Base-by-base conservation (phyloP, 2,329 filamentous ascomycete genomes). In the Achaetomium macrosporum region DNA sequence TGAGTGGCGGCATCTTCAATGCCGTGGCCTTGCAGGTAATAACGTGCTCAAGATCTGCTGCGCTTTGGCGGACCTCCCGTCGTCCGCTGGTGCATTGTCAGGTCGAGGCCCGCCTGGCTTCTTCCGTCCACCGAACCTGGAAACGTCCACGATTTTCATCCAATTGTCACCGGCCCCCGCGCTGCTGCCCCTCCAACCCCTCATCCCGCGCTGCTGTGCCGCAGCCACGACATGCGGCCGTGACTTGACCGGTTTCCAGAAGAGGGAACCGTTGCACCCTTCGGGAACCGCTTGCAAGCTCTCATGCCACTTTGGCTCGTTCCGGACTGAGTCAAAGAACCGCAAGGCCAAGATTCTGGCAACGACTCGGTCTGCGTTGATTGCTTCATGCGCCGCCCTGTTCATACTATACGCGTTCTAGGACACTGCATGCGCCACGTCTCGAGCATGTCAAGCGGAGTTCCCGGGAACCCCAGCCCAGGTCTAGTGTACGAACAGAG, bases 121-220 rank as follows among this genome's bases (percentile, higher is more conserved):
- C 5, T 15, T 11, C 33, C 33, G 10, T 35, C 33, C 33, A 12
- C 33, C 13, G 11, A 35, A 12, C 11, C 10, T 35, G 11, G 33
- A 15, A 35, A 35, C 13, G 11, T 12, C 10, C 30, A 4, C 33
- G 33, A 35, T 5, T 30, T 31, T 15, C 12, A 31, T 20, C 8
- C 37, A 20, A 42, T 42, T 44, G 9, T 16, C 40, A 17, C 12
- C 47, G 31, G 30, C 42, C 35, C 35, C 35, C 36, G 42, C 49
- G 36, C 19, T 29, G 13, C 42, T 45, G 37, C 43, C 41, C 31
- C 33, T 53, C 49, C 44, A 19, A 39, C 40, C 42, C 48, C 40
- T 55, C 53, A 53, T 51, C 50, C 54, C 54, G 40, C 50, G 47
- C 35, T 47, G 39, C 50, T 42, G 50, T 47, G 54, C 54, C 54